Evolutionary conservation across 176 grass and related monocot species (phyloP), one percentile per base, ranked within the genome.

Genomic region (Ensete glaucum): DNA sequence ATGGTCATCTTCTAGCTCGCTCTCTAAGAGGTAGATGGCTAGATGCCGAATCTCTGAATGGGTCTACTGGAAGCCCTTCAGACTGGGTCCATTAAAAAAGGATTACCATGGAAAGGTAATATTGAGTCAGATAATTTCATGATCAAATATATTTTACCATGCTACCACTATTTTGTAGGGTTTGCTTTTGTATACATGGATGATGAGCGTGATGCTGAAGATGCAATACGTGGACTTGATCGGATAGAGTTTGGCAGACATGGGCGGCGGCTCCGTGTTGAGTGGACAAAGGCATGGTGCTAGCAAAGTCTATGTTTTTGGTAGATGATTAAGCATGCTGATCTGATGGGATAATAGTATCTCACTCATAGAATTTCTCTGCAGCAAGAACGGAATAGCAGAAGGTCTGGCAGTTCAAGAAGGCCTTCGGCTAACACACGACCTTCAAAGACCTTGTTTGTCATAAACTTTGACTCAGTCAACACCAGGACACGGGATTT

Each of bases 111-210:
- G 34, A 9, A 69, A 17, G 67, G 67, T 69, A 69, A 49, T 49
- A 50, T 50, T 9, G 14, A 69, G 29, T 43, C 7, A 63, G 25
- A 9, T 17, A 68, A 34, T 68, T 68, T 64, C 27, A 48, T 50
- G 20, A 21, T 60, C 72, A 27, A 67, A n/a, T 62, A 21, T 77
- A 0, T 48, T 71, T 77, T 77, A 22, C 59, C 26, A 71, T 77
- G 82, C 66, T 53, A 34, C 43, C 29, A 34, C 27, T 50, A 78
- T 8, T 52, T 49, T 86, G 73, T 77, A 99, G 95, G 90, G 22
- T 94, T 94, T 87, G 95, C 95, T 12, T 99, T 99, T 67, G 81
- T 99, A 34, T 99, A 99, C 83, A 91, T 99, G 90, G 95, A 99
- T 85, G 90, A 99, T 71, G 95, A 89, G 73, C 88, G 82, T 81